These are phyloP conservation scores for Hondaea fermentalgiana DNA, from an alignment of 108 stramenopile species.

Conservation along the genomic window DNA sequence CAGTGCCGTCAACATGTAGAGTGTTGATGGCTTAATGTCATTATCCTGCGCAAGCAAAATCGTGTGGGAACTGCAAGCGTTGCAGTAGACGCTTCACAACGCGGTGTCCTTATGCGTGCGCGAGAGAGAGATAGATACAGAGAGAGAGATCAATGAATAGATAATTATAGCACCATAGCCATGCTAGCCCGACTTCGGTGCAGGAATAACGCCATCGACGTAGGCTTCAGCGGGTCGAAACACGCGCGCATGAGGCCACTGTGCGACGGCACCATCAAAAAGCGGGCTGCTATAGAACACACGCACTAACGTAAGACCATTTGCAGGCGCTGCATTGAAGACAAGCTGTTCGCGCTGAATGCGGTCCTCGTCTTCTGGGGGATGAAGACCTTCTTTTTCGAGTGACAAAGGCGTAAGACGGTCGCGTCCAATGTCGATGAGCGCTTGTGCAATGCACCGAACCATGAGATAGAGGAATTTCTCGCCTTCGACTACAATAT, in stretches of 20 bases:
- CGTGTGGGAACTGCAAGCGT: too few species aligned
- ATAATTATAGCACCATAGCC: too few species aligned
- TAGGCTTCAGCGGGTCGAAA: background rate
- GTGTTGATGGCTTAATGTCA: too few species aligned
- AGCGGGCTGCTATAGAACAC: background rate
- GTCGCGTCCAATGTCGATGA: constrained; percentile 76
- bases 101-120: too few species aligned
- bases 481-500: constrained; percentile 74
- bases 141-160: too few species aligned
- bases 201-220: too few species aligned
- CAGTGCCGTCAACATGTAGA: too few species aligned
- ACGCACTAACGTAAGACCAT: background rate
- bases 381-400: background rate
- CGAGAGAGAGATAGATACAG: too few species aligned
- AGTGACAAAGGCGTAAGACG: constrained; percentile 55
- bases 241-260: background rate
- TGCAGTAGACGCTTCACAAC: too few species aligned
- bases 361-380: background rate
- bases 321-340: background rate
- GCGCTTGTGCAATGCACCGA: constrained; percentile 79
- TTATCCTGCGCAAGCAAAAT: too few species aligned
- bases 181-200: too few species aligned
- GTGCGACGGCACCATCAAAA: background rate
- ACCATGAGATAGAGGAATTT: constrained; percentile 98
- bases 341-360: background rate